phyloP scores from a whole-genome alignment of 805 yeast species.

The Brettanomyces sp. region DNA sequence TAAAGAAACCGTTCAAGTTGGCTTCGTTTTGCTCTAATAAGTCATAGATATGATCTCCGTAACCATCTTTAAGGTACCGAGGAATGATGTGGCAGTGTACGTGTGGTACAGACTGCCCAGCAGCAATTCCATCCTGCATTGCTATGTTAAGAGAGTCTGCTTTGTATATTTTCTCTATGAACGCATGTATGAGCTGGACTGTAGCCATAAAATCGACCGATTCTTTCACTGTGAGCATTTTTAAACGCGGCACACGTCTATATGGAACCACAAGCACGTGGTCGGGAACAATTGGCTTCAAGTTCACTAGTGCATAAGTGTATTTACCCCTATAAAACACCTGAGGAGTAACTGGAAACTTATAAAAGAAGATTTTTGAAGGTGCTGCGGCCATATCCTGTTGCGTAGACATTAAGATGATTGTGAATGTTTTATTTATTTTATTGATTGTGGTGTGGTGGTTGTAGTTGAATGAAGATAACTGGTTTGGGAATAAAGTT shows the following conservation, averaged over 20 bases:
- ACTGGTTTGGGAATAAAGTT: background rate
- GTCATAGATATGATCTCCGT: conserved; percentile 68
- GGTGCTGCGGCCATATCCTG: conserved; percentile 9
- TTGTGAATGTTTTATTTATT: background rate
- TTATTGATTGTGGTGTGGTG: no score
- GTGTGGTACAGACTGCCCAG: conserved; percentile 96
- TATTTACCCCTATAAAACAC: conserved; percentile 49
- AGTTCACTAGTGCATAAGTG: conserved; percentile 80
- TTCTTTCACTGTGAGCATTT: conserved; percentile 67
- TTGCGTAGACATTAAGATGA: background rate
- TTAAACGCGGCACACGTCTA: conserved; percentile 56
- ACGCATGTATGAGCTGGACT: conserved; percentile 58
- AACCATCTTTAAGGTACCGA: conserved; percentile 48
- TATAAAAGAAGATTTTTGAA: conserved; percentile 34
- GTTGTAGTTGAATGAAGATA: no score
- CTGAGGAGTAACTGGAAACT: conserved; percentile 46
- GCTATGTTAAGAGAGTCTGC: conserved; percentile 86
- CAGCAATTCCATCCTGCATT: conserved; percentile 92
- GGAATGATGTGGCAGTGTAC: conserved; percentile 93
- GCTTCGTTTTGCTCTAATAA: conserved; percentile 49
- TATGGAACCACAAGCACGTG: conserved; percentile 85
- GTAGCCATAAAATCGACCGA: conserved; percentile 68
- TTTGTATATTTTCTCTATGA: conserved; percentile 55
- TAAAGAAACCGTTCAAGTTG: conserved; percentile 31
- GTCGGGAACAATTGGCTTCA: conserved; percentile 90